A percentile compares a stretch with the other conserved stretches of the same genome.
Conservation (phyloP, 768 basidiomycete species). For the Serendipita vermifera region DNA sequence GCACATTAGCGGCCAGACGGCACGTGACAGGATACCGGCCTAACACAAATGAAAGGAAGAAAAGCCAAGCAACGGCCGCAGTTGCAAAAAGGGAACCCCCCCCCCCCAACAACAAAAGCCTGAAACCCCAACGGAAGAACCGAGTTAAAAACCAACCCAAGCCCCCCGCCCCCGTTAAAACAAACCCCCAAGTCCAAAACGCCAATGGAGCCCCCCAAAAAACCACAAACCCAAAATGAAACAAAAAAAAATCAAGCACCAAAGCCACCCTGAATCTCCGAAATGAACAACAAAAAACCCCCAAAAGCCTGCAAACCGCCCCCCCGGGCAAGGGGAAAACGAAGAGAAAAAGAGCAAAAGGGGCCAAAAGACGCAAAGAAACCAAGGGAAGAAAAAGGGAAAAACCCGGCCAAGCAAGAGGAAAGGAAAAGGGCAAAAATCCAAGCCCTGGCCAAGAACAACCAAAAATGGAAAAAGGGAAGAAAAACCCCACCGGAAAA, state of each 20-base stretch:
- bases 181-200: conserved; percentile 59
- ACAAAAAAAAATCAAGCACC: conserved; percentile 59
- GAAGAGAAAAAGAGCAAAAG: too few relatives aligned
- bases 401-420: conserved; percentile 72
- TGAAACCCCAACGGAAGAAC: conserved; percentile 43
- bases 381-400: conserved; percentile 54
- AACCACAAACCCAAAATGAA: conserved; percentile 83
- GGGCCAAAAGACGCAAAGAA: too few relatives aligned
- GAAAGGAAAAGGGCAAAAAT: conserved; percentile 50
- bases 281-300: too few relatives aligned
- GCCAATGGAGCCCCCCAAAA: conserved; percentile 73
- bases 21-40: too few relatives aligned
- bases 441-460: conserved; percentile 25
- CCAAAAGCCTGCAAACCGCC: too few relatives aligned
- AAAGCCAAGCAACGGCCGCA: conserved; percentile 78
- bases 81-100: conserved; percentile 46
- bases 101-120: conserved; percentile 64
- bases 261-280: conserved; percentile 49
- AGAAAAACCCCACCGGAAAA: conserved; percentile 80
- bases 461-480: conserved; percentile 50
- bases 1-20: too few relatives aligned
- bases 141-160: conserved; percentile 54
- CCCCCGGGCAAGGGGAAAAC: conserved; percentile 64
- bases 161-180: conserved; percentile 38
- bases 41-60: conserved; percentile 61